Evolutionary conservation across 202 grass and related monocot genomes (phyloP).

Genomic region (Zoysia matrella): DNA sequence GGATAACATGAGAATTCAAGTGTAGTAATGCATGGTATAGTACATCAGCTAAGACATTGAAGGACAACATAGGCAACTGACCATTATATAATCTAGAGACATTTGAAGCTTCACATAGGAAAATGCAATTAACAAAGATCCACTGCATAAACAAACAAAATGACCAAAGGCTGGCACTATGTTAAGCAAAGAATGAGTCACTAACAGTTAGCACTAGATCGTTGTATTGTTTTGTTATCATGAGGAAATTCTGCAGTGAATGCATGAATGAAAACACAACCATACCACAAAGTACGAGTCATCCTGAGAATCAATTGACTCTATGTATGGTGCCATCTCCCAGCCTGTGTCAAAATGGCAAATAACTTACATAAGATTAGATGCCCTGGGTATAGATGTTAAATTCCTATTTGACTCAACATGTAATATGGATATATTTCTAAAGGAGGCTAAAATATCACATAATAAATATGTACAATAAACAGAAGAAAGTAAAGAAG

Average conservation of each 20-base stretch:
- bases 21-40: background rate
- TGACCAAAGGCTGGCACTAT: background rate
- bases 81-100: background rate
- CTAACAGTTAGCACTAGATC: background rate
- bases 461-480: background rate
- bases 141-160: background rate
- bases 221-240: background rate
- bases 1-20: background rate
- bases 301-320: conserved; percentile 83
- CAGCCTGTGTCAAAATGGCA: conserved; percentile 63
- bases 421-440: background rate
- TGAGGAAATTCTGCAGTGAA: background rate
- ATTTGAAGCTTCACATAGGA: background rate
- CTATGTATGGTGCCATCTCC: conserved; percentile 98
- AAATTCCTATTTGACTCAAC: conserved; percentile 1
- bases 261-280: conserved; percentile 23
- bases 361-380: conserved; percentile 15
- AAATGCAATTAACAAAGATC: conserved; percentile 2
- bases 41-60: conserved; percentile 1
- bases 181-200: background rate
- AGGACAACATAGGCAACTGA: background rate
- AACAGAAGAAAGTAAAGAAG: background rate
- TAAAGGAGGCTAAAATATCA: background rate
- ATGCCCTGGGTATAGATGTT: conserved; percentile 3
- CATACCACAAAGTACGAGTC: conserved; percentile 71